phyloP scores from a whole-genome alignment of 2,329 filamentous ascomycete species.

The Chaetomiaceae sp. region DNA sequence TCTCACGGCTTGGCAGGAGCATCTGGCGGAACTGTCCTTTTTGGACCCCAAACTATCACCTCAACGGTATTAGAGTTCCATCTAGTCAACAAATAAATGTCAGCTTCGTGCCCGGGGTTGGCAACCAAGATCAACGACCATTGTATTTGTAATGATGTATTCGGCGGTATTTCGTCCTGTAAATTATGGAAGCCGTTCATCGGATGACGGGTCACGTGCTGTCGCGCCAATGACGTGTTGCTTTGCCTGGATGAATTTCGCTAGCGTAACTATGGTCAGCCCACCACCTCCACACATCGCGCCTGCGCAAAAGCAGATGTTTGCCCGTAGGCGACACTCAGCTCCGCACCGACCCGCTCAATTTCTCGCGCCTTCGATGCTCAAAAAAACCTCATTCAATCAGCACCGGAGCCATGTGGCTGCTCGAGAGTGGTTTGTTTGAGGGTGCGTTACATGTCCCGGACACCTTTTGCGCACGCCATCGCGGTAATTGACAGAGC shows the following conservation, averaged over 20 bases:
- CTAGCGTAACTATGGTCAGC: neutral
- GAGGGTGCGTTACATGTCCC: slow-evolving; percentile 34
- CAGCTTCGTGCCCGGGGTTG: no score
- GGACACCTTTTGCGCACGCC: neutral
- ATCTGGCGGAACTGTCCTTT: slow-evolving; percentile 20
- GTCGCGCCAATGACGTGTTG: slow-evolving; percentile 21
- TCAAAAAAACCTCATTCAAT: neutral
- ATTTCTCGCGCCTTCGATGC: neutral
- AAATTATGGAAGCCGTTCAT: no score
- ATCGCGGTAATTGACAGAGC: slow-evolving; percentile 7
- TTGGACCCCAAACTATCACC: slow-evolving; percentile 20
- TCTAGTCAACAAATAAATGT: no score
- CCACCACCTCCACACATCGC: neutral
- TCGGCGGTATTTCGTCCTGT: no score
- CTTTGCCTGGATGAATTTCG: neutral
- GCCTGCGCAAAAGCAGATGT: neutral
- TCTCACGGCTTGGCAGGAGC: slow-evolving; percentile 20
- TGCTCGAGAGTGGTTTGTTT: slow-evolving; percentile 56
- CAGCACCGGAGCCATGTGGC: slow-evolving; percentile 50
- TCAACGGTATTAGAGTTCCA: no score
- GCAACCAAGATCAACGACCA: no score
- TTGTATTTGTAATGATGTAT: no score
- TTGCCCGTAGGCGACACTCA: neutral
- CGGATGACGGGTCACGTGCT: slow-evolving; percentile 11
- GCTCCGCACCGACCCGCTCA: neutral